Percentiles rank a stretch among this genome's conserved stretches.
Evolutionary conservation across 169 alveolate species (phyloP).

Genomic region (Pseudocohnilembus persalinus): DNA sequence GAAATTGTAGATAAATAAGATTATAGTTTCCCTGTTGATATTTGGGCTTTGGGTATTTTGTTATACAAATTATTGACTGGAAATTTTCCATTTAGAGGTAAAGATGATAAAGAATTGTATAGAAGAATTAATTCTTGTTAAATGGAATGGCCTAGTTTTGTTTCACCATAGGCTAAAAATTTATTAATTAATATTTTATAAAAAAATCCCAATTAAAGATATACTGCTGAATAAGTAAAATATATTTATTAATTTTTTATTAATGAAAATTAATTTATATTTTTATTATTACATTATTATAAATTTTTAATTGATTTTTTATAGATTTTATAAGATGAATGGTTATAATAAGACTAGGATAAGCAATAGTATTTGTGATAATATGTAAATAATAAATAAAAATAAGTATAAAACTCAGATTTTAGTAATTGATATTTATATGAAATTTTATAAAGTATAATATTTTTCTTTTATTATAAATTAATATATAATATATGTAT

Average conservation of each 20-base stretch:
- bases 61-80: constrained; percentile 70
- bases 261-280: background rate
- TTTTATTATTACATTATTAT: background rate
- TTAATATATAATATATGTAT: too few relatives aligned
- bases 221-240: constrained; percentile 7
- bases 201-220: constrained; percentile 8
- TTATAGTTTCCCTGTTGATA: constrained; percentile 78
- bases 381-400: too few relatives aligned
- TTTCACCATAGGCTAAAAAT: background rate
- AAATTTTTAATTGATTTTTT: too few relatives aligned
- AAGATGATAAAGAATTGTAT: constrained; percentile 58
- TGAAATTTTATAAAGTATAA: too few relatives aligned
- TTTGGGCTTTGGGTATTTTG: constrained; percentile 82
- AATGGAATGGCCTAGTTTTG: constrained; percentile 37
- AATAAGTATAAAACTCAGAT: too few relatives aligned
- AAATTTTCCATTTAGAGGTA: constrained; percentile 64
- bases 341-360: too few relatives aligned
- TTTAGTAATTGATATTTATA: too few relatives aligned
- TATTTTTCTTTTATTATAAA: too few relatives aligned
- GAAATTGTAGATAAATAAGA: constrained; percentile 70
- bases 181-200: constrained; percentile 3
- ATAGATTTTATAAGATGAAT: constrained; percentile 22
- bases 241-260: background rate
- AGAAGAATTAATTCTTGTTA: constrained; percentile 48
- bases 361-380: too few relatives aligned